A percentile compares a stretch with the other conserved stretches of the same genome.
Conservation (phyloP, 169 alveolate genomes). For the Babesia divergens region DNA sequence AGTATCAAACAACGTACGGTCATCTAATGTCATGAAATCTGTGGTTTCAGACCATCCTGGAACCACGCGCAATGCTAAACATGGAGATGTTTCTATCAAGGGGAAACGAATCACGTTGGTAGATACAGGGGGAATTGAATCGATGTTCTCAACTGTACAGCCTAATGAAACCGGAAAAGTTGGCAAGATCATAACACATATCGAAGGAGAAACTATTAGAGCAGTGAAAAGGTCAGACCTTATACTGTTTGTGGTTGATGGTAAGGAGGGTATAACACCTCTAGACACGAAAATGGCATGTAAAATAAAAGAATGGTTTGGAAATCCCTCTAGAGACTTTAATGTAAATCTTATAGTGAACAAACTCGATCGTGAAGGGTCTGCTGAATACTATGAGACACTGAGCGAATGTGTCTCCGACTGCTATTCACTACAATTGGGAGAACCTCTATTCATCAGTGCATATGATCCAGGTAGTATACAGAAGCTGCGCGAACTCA, state of each 20-base stretch:
- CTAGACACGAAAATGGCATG: slow-evolving; percentile 64
- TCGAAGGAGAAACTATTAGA: slow-evolving; percentile 55
- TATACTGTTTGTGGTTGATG: slow-evolving; percentile 73
- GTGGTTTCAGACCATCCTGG: slow-evolving; percentile 55
- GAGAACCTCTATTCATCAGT: slow-evolving; percentile 62
- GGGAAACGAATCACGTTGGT: slow-evolving; percentile 70
- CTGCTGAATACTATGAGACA: slow-evolving; percentile 53
- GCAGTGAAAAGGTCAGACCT: slow-evolving; percentile 66
- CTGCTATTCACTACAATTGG: slow-evolving; percentile 50
- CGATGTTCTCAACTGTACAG: slow-evolving; percentile 6
- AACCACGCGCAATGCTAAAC: slow-evolving; percentile 66
- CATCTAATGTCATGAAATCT: slow-evolving; percentile 41
- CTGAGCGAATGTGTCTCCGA: slow-evolving; percentile 54
- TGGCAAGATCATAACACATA: background rate
- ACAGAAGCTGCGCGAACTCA: slow-evolving; percentile 6
- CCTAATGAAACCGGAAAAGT: background rate
- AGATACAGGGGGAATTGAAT: slow-evolving; percentile 75
- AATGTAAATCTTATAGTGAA: slow-evolving; percentile 35
- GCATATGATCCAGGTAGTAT: slow-evolving; percentile 34
- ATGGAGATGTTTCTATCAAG: slow-evolving; percentile 66
- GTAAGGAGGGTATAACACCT: slow-evolving; percentile 75
- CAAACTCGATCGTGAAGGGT: slow-evolving; percentile 51
- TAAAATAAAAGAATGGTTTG: slow-evolving; percentile 46
- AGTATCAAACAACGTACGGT: slow-evolving; percentile 31
- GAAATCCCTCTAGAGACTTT: slow-evolving; percentile 6